Conservation (phyloP, 768 basidiomycete genomes). For the Hygrocybe coccinea region DNA sequence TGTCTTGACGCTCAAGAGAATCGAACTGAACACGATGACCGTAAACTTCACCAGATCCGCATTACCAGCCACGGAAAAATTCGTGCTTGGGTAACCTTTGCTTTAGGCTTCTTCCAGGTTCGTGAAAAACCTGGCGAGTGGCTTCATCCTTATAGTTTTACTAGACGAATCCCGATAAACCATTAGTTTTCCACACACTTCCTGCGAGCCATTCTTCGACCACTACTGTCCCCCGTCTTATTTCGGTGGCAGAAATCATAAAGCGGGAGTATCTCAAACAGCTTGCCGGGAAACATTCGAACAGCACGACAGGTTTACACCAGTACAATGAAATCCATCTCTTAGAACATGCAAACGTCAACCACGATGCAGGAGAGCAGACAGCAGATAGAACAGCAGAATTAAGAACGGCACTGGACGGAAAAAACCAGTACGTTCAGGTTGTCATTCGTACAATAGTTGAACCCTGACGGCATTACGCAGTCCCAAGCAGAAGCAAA, state of each 20-base stretch:
- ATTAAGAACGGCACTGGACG: background rate
- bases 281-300: background rate
- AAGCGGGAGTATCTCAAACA: constrained; percentile 6
- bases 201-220: background rate
- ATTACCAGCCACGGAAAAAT: constrained; percentile 5
- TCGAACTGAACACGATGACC: background rate
- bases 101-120: constrained; percentile 1
- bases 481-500: constrained; percentile 1
- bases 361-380: no score
- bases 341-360: background rate
- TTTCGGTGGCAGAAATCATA: constrained; percentile 6
- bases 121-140: background rate
- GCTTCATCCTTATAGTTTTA: background rate
- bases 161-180: background rate
- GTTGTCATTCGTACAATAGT: background rate
- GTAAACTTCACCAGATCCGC: background rate
- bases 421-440: constrained; percentile 1
- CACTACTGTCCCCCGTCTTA: constrained; percentile 1
- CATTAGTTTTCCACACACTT: constrained; percentile 2
- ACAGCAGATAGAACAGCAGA: background rate
- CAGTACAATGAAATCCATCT: constrained; percentile 3
- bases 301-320: background rate
- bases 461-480: background rate
- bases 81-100: constrained; percentile 1
- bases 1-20: no score